Conservation (phyloP, 1,139 yeast genomes). For the Candida albicans region DNA sequence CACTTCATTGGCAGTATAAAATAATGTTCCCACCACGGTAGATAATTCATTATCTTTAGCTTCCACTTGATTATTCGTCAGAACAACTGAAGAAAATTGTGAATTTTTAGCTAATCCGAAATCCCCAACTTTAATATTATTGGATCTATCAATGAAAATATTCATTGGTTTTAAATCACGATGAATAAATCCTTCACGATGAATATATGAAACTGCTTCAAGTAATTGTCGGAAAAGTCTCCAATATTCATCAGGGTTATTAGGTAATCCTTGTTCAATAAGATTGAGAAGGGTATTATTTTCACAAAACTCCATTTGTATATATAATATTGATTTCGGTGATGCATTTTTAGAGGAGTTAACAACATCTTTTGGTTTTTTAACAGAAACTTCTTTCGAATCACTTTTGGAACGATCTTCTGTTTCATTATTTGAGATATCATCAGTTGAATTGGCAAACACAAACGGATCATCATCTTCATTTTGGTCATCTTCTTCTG, state of each 20-base stretch:
- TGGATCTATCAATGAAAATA: slow-evolving; percentile 87
- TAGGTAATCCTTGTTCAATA: slow-evolving; percentile 76
- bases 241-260: slow-evolving; percentile 82
- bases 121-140: slow-evolving; percentile 92
- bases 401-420: slow-evolving; percentile 18
- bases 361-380: background rate
- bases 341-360: background rate
- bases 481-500: slow-evolving; percentile 26
- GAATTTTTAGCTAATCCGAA: slow-evolving; percentile 92
- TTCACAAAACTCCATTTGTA: slow-evolving; percentile 99
- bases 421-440: slow-evolving; percentile 13
- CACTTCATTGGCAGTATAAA: slow-evolving; percentile 91
- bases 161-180: slow-evolving; percentile 95
- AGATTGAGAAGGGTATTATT: slow-evolving; percentile 84
- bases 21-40: slow-evolving; percentile 88
- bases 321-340: slow-evolving; percentile 59
- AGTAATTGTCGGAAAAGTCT: slow-evolving; percentile 80
- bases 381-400: background rate
- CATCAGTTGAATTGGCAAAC: slow-evolving; percentile 25
- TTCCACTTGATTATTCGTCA: slow-evolving; percentile 41
- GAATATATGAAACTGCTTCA: slow-evolving; percentile 91
- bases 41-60: slow-evolving; percentile 69
- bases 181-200: slow-evolving; percentile 91
- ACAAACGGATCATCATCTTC: slow-evolving; percentile 28
- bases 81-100: slow-evolving; percentile 43